These are phyloP conservation scores for Parietichytrium sp. DNA, from an alignment of 108 stramenopile species.

Conservation along the genomic window DNA sequence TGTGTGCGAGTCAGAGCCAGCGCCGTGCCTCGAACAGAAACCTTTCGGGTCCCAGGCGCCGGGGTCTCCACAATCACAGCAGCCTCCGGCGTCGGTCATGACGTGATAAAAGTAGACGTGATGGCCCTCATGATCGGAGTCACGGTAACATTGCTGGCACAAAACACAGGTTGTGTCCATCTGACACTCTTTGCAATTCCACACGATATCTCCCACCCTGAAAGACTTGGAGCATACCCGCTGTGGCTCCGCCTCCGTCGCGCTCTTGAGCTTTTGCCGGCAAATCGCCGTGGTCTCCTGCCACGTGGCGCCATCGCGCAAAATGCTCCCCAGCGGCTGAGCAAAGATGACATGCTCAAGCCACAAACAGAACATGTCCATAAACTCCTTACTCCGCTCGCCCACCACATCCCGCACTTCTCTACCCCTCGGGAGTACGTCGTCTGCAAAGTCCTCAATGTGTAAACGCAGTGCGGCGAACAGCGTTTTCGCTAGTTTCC, in stretches of 20 bases:
- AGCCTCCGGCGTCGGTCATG: slow-evolving; percentile 79
- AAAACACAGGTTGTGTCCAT: slow-evolving; percentile 92
- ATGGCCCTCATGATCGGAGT: slow-evolving; percentile 85
- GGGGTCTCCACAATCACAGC: slow-evolving; percentile 95
- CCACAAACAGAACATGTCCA: slow-evolving; percentile 23
- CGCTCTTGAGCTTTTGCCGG: neutral
- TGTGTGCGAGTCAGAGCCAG: neutral
- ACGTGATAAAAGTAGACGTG: slow-evolving; percentile 93
- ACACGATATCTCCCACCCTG: slow-evolving; percentile 89
- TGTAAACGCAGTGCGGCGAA: no score
- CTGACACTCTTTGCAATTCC: slow-evolving; percentile 94
- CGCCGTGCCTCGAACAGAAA: slow-evolving; percentile 64
- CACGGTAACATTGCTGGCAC: slow-evolving; percentile 84
- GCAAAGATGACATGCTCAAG: slow-evolving; percentile 10
- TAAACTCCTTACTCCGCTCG: no score
- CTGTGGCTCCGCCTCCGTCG: slow-evolving; percentile 7
- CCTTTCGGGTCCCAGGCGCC: slow-evolving; percentile 92
- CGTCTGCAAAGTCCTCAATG: no score
- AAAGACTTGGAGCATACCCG: slow-evolving; percentile 58
- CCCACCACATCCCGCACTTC: no score
- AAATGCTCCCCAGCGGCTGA: neutral
- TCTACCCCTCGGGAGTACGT: no score
- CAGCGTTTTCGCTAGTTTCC: no score
- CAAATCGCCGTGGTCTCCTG: neutral
- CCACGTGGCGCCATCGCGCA: neutral